Conservation (phyloP, 2,329 filamentous ascomycete genomes). For the Zalaria obscura region DNA sequence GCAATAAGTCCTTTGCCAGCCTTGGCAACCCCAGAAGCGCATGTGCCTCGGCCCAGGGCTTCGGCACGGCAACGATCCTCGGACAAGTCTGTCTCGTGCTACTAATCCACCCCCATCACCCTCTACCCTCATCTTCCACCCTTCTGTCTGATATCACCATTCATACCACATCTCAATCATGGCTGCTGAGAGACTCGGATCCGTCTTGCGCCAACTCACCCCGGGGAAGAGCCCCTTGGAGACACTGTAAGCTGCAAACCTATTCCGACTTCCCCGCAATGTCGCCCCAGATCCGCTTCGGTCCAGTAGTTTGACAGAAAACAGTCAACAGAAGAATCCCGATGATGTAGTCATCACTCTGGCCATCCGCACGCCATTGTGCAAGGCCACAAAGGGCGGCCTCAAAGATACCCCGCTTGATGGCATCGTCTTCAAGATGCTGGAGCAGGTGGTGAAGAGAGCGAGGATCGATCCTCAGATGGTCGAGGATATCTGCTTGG, state of each 20-base stretch:
- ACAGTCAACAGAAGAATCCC: slow-evolving; percentile 76
- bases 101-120: too few species aligned
- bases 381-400: slow-evolving; percentile 80
- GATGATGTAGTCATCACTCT: slow-evolving; percentile 96
- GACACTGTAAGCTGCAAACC: slow-evolving; percentile 52
- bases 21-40: too few species aligned
- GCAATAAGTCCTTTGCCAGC: too few species aligned
- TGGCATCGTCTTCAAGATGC: slow-evolving; percentile 66
- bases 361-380: slow-evolving; percentile 74
- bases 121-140: too few species aligned
- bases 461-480: slow-evolving; percentile 18
- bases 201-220: slow-evolving; percentile 74
- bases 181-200: slow-evolving; percentile 74
- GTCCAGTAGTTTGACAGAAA: slow-evolving; percentile 4
- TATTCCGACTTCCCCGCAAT: slow-evolving; percentile 44
- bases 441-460: slow-evolving; percentile 43
- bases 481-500: slow-evolving; percentile 64
- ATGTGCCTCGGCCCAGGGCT: too few species aligned
- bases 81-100: too few species aligned
- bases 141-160: too few species aligned
- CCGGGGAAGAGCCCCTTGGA: slow-evolving; percentile 54
- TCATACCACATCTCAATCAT: slow-evolving; percentile 27
- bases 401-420: slow-evolving; percentile 92
- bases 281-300: slow-evolving; percentile 16
- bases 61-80: too few species aligned